Evolutionary conservation across 352 stramenopile species (phyloP), one percentile per base, ranked within the genome.

Genomic region (Phytophthora tubulina): DNA sequence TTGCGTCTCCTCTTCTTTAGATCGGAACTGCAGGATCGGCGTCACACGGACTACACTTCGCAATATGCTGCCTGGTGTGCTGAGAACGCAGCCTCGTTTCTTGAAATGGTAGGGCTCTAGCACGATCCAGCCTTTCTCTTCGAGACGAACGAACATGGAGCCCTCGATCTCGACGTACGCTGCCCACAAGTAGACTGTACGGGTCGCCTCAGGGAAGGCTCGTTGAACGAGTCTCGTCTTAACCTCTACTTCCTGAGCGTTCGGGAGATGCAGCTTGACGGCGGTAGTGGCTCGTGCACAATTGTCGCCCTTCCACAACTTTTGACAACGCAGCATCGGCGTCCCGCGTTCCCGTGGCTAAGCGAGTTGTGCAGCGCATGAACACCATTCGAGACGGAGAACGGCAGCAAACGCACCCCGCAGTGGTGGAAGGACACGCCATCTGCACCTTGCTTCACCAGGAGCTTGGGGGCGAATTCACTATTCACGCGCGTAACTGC

Each of bases 121-220:
- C 15, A 49, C 13, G 14, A 56, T 33, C 75, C 71, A 81, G 3
- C 76, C 76, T 21, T 68, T 73, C 39, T 82, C 72, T 17, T 74
- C 68, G 33, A 82, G 63, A 2, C 72, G 72, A 27, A 80, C 56
- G 11, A 72, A 75, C 13, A 76, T 70, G n/a, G 64, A 65, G 3
- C 76, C 72, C 13, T 75, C 46, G 27, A 72, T 73, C 68, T 82
- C 72, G 33, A 82, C 67, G 55, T 72, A 67, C n/a, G 51, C 61
- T 11, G 54, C 44, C 72, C 69, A 82, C n/a, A 82, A 46, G 10
- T 64, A 36, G 2, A 76, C 61, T 2, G 44, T 33, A 0, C 61
- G 69, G 14, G 38, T 41, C 4, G 41, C 21, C 15, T 74, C 55
- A 4, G 50, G 10, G 35, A 72, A 78, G 9, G 27, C 46, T 13